phyloP scores from a whole-genome alignment of 2,329 filamentous ascomycete species.

The Aspergillus fijiensis region DNA sequence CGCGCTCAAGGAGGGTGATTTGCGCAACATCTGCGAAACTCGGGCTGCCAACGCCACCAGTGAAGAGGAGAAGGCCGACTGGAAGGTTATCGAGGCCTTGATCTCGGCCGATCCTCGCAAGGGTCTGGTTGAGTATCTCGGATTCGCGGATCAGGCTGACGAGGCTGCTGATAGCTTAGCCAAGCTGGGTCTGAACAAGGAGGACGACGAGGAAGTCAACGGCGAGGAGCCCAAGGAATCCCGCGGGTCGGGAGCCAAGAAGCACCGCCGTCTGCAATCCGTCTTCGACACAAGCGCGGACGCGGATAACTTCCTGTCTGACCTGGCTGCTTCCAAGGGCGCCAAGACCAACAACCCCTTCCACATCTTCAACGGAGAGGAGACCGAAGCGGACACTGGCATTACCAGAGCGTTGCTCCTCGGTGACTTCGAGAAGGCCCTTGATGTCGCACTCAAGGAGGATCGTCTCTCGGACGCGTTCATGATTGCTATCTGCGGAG shows the following conservation, averaged over 20 bases:
- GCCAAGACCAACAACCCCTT: slow-evolving; percentile 94
- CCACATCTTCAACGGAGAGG: slow-evolving; percentile 79
- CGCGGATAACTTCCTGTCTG: slow-evolving; percentile 81
- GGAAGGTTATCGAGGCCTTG: slow-evolving; percentile 89
- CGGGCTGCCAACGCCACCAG: slow-evolving; percentile 73
- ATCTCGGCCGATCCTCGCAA: slow-evolving; percentile 81
- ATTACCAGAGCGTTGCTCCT: slow-evolving; percentile 88
- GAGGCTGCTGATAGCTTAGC: slow-evolving; percentile 46
- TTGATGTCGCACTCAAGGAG: slow-evolving; percentile 84
- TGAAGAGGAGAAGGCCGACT: slow-evolving; percentile 93
- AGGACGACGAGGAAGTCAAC: slow-evolving; percentile 43
- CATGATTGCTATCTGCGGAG: slow-evolving; percentile 95
- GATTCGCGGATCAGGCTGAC: slow-evolving; percentile 68
- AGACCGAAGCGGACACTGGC: slow-evolving; percentile 77
- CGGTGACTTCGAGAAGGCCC: slow-evolving; percentile 84
- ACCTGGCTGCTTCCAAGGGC: slow-evolving; percentile 81
- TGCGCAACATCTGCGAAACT: slow-evolving; percentile 74
- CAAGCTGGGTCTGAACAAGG: slow-evolving; percentile 43
- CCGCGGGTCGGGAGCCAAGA: slow-evolving; percentile 49
- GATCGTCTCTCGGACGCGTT: slow-evolving; percentile 93
- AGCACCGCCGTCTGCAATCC: slow-evolving; percentile 66
- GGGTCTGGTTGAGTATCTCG: slow-evolving; percentile 83
- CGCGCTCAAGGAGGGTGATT: slow-evolving; percentile 72
- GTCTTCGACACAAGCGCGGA: slow-evolving; percentile 76
- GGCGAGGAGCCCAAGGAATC: slow-evolving; percentile 51